Conservation (phyloP, 306 rosid species). For the Sesbania bispinosa region DNA sequence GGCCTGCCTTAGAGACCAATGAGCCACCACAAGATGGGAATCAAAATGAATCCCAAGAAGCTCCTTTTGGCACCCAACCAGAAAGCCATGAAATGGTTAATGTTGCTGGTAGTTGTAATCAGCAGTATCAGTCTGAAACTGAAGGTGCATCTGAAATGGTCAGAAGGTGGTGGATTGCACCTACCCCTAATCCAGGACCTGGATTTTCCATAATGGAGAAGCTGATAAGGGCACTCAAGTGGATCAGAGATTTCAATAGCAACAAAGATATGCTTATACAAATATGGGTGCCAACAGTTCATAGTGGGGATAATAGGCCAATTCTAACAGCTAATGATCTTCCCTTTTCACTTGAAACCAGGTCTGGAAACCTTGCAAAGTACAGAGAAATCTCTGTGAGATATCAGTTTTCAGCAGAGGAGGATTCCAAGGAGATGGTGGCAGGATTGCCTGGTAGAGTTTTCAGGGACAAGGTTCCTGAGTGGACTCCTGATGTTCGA, state of each 20-base stretch:
- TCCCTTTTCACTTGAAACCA: slow-evolving; percentile 53
- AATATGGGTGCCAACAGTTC: slow-evolving; percentile 80
- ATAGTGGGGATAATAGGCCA: slow-evolving; percentile 57
- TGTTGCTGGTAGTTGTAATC: slow-evolving; percentile 24
- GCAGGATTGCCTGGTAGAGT: slow-evolving; percentile 88
- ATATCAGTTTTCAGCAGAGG: slow-evolving; percentile 63
- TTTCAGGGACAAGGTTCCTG: slow-evolving; percentile 72
- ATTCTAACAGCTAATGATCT: slow-evolving; percentile 59
- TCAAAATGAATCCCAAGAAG: slow-evolving; percentile 34
- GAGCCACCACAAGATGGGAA: slow-evolving; percentile 33
- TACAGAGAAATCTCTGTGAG: slow-evolving; percentile 62
- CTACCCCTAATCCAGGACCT: slow-evolving; percentile 37
- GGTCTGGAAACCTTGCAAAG: slow-evolving; percentile 55
- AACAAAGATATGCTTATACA: slow-evolving; percentile 79
- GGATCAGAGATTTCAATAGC: slow-evolving; percentile 51
- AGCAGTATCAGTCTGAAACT: slow-evolving; percentile 34
- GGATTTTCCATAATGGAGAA: slow-evolving; percentile 55
- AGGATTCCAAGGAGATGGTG: slow-evolving; percentile 44
- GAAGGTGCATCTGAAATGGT: slow-evolving; percentile 37
- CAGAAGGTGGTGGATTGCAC: slow-evolving; percentile 62
- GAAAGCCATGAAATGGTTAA: slow-evolving; percentile 22
- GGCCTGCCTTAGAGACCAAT: slow-evolving; percentile 49
- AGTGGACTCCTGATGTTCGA: slow-evolving; percentile 97
- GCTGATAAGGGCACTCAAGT: slow-evolving; percentile 54
- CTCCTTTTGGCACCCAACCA: not conserved